These are phyloP conservation scores for Rhizopus arrhizus DNA, from an alignment of 371 early-diverging fungal species.

Conservation along the genomic window DNA sequence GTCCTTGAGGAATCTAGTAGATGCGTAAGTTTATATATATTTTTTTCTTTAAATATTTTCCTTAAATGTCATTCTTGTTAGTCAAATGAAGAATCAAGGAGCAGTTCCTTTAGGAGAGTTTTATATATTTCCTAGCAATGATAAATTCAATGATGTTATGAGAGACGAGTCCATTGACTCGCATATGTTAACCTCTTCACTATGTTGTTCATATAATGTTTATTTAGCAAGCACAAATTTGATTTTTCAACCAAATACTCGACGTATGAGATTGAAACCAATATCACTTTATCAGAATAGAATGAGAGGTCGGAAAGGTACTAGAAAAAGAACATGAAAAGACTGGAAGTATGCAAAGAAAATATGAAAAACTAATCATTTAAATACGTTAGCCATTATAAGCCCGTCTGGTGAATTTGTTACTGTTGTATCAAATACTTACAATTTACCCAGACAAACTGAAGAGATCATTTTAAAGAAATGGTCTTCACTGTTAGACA, in stretches of 20 bases:
- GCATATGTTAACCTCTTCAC: slow-evolving; percentile 4
- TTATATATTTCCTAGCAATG: slow-evolving; percentile 33
- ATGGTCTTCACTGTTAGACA: slow-evolving; percentile 41
- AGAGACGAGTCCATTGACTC: background rate
- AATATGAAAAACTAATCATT: background rate
- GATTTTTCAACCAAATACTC: slow-evolving; percentile 44
- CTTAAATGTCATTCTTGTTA: slow-evolving; percentile 8
- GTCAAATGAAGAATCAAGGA: slow-evolving; percentile 39
- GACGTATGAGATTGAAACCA: slow-evolving; percentile 34
- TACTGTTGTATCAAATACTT: slow-evolving; percentile 17
- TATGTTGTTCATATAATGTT: slow-evolving; percentile 42
- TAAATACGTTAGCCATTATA: slow-evolving; percentile 29
- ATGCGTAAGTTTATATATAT: slow-evolving; percentile 29
- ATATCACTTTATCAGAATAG: slow-evolving; percentile 25
- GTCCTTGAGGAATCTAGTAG: slow-evolving; percentile 40
- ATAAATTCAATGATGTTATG: slow-evolving; percentile 4
- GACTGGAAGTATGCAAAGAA: background rate
- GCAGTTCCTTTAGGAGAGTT: slow-evolving; percentile 49
- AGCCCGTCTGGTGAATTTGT: slow-evolving; percentile 42
- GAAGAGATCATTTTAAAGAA: slow-evolving; percentile 30
- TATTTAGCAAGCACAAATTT: slow-evolving; percentile 46
- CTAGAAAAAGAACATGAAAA: background rate
- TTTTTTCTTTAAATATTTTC: background rate
- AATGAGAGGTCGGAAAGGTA: slow-evolving; percentile 32
- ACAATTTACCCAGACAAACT: slow-evolving; percentile 22